Evolutionary conservation across 2,329 filamentous ascomycete genomes (phyloP).

Genomic region (Cladobotryum mycophilum): DNA sequence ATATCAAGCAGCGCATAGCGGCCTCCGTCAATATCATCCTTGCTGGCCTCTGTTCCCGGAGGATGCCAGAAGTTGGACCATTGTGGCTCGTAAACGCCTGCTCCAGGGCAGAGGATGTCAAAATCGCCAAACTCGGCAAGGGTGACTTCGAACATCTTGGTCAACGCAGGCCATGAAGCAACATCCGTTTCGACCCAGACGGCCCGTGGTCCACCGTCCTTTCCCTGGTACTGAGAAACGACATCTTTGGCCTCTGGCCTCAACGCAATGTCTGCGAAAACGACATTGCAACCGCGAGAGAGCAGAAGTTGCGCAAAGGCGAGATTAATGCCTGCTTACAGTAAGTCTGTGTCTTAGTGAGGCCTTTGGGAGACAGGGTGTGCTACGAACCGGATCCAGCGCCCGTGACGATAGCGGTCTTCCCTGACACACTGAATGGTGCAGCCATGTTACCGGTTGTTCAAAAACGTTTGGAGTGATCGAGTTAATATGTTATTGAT

Average conservation of each 20-base stretch:
- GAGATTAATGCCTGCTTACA: conserved; percentile 34
- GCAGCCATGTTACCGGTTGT: neutral
- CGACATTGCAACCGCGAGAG: conserved; percentile 11
- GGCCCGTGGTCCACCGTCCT: neutral
- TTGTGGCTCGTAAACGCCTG: conserved; percentile 9
- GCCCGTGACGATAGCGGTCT: conserved; percentile 20
- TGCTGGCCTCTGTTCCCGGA: conserved; percentile 24
- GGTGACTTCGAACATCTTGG: conserved; percentile 5
- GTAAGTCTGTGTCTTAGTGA: neutral
- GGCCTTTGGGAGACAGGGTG: too few species aligned
- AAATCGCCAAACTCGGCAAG: conserved; percentile 5
- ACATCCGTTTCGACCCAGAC: conserved; percentile 7
- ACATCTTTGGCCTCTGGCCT: conserved; percentile 8
- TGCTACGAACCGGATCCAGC: conserved; percentile 16
- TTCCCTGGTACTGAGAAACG: conserved; percentile 1
- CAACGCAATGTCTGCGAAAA: conserved; percentile 9
- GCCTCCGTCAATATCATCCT: conserved; percentile 19
- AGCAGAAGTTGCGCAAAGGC: conserved; percentile 38
- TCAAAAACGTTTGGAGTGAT: too few species aligned
- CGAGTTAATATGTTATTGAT: too few species aligned
- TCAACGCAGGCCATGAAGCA: conserved; percentile 8
- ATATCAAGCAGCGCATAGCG: conserved; percentile 31
- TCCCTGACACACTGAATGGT: conserved; percentile 19
- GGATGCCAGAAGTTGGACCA: conserved; percentile 16
- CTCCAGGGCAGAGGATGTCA: conserved; percentile 9